A percentile compares a stretch with the other conserved stretches of the same genome.
These are phyloP conservation scores for Zychaea mexicana DNA, from an alignment of 371 early-diverging fungal genomes.

Conservation along the genomic window DNA sequence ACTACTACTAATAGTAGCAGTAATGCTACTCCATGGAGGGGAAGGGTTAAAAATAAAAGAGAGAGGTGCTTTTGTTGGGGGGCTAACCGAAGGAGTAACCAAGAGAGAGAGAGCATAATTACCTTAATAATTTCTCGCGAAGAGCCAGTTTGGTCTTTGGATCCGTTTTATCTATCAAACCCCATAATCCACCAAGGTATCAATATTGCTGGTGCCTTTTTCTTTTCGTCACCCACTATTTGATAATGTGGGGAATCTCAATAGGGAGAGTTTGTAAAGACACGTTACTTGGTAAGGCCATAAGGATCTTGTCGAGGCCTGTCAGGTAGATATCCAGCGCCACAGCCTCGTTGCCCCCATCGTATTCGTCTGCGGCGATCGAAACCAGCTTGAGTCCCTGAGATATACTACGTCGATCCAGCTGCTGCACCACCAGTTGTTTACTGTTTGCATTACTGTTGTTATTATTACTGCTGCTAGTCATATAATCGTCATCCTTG, in stretches of 20 bases:
- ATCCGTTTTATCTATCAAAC: slow-evolving; percentile 44
- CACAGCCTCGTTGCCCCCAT: slow-evolving; percentile 46
- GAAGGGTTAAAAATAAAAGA: background rate
- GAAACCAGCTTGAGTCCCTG: slow-evolving; percentile 56
- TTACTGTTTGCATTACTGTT: background rate
- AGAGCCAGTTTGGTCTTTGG: slow-evolving; percentile 30
- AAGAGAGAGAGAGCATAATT: no score
- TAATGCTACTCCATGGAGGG: no score
- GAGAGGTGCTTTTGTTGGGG: background rate
- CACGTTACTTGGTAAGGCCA: slow-evolving; percentile 55
- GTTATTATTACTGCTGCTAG: background rate
- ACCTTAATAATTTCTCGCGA: slow-evolving; percentile 32
- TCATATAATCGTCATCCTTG: slow-evolving; percentile 21
- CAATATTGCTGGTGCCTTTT: no score
- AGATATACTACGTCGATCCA: slow-evolving; percentile 43
- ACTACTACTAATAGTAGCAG: no score
- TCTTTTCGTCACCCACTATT: no score
- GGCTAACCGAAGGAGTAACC: no score
- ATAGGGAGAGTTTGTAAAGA: no score
- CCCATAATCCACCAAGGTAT: no score
- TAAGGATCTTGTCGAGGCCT: slow-evolving; percentile 53
- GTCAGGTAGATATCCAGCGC: slow-evolving; percentile 57
- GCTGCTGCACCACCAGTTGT: slow-evolving; percentile 2
- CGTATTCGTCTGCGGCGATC: slow-evolving; percentile 58
- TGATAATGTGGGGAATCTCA: no score